Percentiles rank a stretch among this genome's conserved stretches.
Conservation (phyloP, 169 alveolate genomes). For the Pseudocohnilembus persalinus region DNA sequence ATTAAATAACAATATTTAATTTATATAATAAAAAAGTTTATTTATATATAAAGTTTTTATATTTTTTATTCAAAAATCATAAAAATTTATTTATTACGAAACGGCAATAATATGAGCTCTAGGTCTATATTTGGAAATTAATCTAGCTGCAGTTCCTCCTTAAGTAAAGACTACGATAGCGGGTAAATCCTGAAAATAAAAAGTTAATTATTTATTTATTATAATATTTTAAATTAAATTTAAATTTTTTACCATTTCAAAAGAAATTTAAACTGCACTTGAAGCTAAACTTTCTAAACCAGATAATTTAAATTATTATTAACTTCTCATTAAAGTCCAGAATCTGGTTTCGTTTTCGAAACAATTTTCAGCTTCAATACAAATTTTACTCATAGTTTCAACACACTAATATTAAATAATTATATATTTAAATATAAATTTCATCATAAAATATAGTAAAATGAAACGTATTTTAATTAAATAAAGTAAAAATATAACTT, state of each 20-base stretch:
- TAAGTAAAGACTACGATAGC: slow-evolving; percentile 95
- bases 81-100: slow-evolving; percentile 76
- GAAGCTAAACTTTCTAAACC: slow-evolving; percentile 89
- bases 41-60: too few species aligned
- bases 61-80: too few species aligned
- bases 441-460: too few species aligned
- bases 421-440: too few species aligned
- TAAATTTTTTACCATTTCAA: slow-evolving; percentile 64
- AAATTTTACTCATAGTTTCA: slow-evolving; percentile 83
- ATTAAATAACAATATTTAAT: too few species aligned
- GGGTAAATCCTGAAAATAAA: slow-evolving; percentile 1
- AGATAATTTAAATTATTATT: slow-evolving; percentile 73
- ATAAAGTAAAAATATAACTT: too few species aligned
- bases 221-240: neutral
- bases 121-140: slow-evolving; percentile 97
- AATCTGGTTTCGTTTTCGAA: slow-evolving; percentile 83
- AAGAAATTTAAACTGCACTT: slow-evolving; percentile 89
- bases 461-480: too few species aligned
- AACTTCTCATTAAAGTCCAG: slow-evolving; percentile 72
- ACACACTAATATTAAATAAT: too few species aligned
- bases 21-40: too few species aligned
- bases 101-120: slow-evolving; percentile 91
- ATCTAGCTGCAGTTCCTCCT: slow-evolving; percentile 96
- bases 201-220: slow-evolving; percentile 1
- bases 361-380: slow-evolving; percentile 89